Conservation (phyloP, 2,329 filamentous ascomycete genomes). For the Apiospora koreana region DNA sequence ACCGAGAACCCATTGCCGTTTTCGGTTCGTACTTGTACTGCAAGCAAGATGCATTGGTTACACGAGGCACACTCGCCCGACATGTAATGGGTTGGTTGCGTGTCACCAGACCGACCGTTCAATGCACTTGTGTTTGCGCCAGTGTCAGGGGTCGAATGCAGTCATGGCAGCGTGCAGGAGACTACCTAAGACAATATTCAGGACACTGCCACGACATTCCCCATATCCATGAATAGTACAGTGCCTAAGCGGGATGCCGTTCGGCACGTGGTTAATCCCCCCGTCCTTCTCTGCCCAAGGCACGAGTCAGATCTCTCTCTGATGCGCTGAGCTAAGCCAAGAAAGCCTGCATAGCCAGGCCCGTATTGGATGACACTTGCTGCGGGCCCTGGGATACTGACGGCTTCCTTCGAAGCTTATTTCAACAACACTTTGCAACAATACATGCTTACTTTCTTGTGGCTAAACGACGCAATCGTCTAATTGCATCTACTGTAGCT, state of each 20-base stretch:
- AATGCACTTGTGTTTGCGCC: not conserved
- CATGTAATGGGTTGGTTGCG: not conserved
- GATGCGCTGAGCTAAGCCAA: not conserved
- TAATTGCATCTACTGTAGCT: not conserved
- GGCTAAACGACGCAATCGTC: not conserved
- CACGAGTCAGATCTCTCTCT: not conserved
- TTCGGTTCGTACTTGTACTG: not conserved
- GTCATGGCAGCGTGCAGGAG: not conserved
- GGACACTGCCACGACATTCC: not conserved
- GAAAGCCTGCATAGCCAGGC: not conserved
- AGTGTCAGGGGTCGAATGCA: not conserved
- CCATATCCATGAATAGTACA: not conserved
- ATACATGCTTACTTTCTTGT: too few species aligned
- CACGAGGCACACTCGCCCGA: not conserved
- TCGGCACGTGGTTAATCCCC: not conserved
- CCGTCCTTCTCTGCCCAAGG: not conserved
- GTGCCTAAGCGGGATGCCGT: not conserved
- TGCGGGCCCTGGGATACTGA: not conserved
- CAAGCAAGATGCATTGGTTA: not conserved
- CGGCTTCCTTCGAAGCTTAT: not conserved
- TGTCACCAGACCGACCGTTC: not conserved
- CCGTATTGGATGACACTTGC: conserved; percentile 1
- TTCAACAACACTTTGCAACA: not conserved
- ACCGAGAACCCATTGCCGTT: not conserved
- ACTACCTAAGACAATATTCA: not conserved